Evolutionary conservation across 306 rosid genomes (phyloP), one percentile per base, ranked within the genome.

Genomic region (Arachis stenosperma): DNA sequence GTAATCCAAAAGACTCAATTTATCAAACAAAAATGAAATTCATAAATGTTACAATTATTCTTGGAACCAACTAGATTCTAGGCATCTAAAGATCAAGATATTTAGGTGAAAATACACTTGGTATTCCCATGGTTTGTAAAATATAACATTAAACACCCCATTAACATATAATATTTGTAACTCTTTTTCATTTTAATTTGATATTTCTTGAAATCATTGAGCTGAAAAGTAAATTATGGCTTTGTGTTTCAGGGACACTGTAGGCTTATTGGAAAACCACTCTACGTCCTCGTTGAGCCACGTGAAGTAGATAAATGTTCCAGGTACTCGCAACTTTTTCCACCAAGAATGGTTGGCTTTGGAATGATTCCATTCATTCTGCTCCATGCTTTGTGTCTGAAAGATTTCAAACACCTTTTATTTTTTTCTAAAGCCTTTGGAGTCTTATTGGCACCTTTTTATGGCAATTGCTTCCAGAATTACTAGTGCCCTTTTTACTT

Each of bases 281-380:
- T 95, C 44, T 95, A 91, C 70, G 91, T 88, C 30, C 97, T 92
- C 41, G 97, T 95, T 72, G 98, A 88, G 90, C 99, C 99, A 15
- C 84, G 96, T 7, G 57, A 79, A 83, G 73, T 84, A 9, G 90
- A 89, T 61, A 57, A 67, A 60, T 78, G 89, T 71, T 86, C 71
- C 67, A 89, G 97, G 92, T 87, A 74, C 7, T 56, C 36, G 37
- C 37, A 2, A 33, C 37, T 4, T 33, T 33, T 33, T 33, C 4
- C 3, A 52, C n/a, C 10, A 2, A 50, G n/a, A 47, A 52, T 43
- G 47, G 33, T 9, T 8, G 0, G 4, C 37, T 54, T 30, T 64
- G 43, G 27, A 48, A 59, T 56, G 30, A 74, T 75, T 72, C 43
- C 55, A 41, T 67, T 42, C 66, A 61, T 61, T 69, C 70, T 69